Conservation (phyloP, 1,284 basidiomycete genomes). For the Salmacisia buchloeana region DNA sequence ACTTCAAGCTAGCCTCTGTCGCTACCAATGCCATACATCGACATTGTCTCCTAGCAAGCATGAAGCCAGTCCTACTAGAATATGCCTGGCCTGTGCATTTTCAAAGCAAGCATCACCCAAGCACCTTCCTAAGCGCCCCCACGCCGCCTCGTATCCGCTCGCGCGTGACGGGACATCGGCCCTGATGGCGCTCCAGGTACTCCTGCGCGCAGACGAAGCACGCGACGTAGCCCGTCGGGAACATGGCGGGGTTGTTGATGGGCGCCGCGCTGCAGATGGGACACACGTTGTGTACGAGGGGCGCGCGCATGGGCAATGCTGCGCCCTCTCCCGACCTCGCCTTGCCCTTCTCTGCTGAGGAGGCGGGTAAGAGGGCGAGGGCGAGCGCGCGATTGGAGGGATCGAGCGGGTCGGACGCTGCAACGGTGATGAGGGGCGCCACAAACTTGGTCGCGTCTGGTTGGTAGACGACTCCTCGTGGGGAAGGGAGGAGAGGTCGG, state of each 20-base stretch:
- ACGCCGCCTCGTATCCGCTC: conserved; percentile 69
- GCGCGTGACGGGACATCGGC: conserved; percentile 80
- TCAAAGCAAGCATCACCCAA: conserved; percentile 56
- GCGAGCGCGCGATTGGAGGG: conserved; percentile 5
- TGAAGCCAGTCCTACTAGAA: too few species aligned
- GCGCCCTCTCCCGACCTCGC: conserved; percentile 36
- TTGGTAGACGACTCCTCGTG: conserved; percentile 17
- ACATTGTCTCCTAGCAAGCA: too few species aligned
- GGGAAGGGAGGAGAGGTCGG: conserved; percentile 16
- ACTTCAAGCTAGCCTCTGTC: too few species aligned
- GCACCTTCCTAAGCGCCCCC: conserved; percentile 67
- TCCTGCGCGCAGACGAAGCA: conserved; percentile 89
- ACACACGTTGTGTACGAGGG: conserved; percentile 67
- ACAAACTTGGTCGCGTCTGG: conserved; percentile 1
- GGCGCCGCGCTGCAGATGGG: conserved; percentile 66
- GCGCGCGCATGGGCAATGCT: conserved; percentile 14
- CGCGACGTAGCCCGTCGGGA: conserved; percentile 89
- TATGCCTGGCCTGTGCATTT: too few species aligned
- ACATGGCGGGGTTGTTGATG: conserved; percentile 80
- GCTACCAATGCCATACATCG: too few species aligned
- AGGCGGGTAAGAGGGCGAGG: conserved; percentile 11
- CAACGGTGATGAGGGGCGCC: conserved; percentile 1
- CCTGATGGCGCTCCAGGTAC: conserved; percentile 67
- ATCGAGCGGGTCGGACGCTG: conserved; percentile 7
- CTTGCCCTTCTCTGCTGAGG: neutral